Evolutionary conservation across 176 grass and related monocot species (phyloP).

Genomic region (Leersia perrieri): DNA sequence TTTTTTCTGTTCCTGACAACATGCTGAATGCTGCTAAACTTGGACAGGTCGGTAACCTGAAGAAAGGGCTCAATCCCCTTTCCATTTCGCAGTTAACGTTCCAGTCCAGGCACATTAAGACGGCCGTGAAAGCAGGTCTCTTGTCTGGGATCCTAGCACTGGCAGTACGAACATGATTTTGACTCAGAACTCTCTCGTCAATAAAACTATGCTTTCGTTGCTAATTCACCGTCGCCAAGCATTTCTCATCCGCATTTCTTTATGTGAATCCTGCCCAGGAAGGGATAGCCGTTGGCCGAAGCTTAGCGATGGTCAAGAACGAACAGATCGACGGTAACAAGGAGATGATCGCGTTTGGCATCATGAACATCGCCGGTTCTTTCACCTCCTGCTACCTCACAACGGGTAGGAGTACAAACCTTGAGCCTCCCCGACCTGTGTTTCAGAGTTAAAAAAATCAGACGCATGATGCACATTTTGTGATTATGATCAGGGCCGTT

Average conservation of each 20-base stretch:
- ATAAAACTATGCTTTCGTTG: not conserved
- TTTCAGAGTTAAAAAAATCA: no score
- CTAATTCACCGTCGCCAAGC: not conserved
- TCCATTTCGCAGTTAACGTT: constrained; percentile 66
- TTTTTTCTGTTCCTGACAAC: not conserved
- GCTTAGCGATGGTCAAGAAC: constrained; percentile 83
- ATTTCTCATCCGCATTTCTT: not conserved
- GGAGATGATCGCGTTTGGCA: constrained; percentile 95
- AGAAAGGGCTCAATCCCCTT: constrained; percentile 85
- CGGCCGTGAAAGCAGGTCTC: constrained; percentile 63
- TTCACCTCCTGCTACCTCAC: constrained; percentile 98
- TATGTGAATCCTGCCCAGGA: constrained; percentile 43
- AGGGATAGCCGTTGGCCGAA: constrained; percentile 91
- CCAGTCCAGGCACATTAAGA: constrained; percentile 29
- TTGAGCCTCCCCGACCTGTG: not conserved
- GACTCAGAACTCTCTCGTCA: not conserved
- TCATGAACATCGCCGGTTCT: constrained; percentile 95
- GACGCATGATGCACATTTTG: not conserved
- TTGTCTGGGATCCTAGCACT: constrained; percentile 75
- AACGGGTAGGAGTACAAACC: constrained; percentile 55
- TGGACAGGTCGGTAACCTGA: constrained; percentile 79
- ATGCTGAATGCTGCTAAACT: not conserved
- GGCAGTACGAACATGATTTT: constrained; percentile 58
- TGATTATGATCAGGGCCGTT: constrained; percentile 91
- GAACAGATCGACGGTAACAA: constrained; percentile 98